Evolutionary conservation across 75 land plant species (phyloP), one percentile per base, ranked within the genome.

Genomic region (Pinus albicaulis): DNA sequence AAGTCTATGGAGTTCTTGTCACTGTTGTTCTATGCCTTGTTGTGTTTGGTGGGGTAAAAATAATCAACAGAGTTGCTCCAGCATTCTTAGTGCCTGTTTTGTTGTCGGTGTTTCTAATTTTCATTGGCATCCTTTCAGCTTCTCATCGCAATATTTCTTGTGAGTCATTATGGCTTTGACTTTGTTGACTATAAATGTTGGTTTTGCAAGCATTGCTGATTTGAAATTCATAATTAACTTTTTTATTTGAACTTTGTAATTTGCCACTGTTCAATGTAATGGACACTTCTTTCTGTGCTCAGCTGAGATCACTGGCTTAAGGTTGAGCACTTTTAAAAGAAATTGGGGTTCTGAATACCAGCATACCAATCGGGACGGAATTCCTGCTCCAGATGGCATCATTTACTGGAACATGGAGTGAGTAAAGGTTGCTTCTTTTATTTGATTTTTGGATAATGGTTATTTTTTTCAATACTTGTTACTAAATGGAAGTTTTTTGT

Each of bases 1-100:
- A 97, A 82, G 82, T 94, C 25, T 94, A 97, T 84, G 99, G 99
- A 64, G 83, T 97, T 65, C 83, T 97, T 79, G 86, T 92, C 60
- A 96, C 99, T 22, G 87, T 94, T 77, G 75, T 97, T 53, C 80
- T 97, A 3, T 90, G 93, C 79, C 85, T 94, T 75, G 90, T 92
- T 79, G 98, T 97, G 20, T 92, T 94, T 89, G 99, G 98, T 76
- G 99, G 95, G 41, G 93, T 97, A 60, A 94, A 97, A 76, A 97
- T 92, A 66, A 94, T 97, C 71, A 97, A 94, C 80, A 83, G 84
- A 64, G 99, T 97, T 73, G 98, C 98, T 34, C 98, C 98, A 48
- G 91, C 95, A 52, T 97, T 97, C 79, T 87, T 97, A 26, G 80
- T 97, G 53, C 98, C 98, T 53, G 98, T 92, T 62, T 26, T 97